Evolutionary conservation across 2,329 filamentous ascomycete genomes (phyloP), one percentile per base, ranked within the genome.

Genomic region (Emydomyces testavorans): DNA sequence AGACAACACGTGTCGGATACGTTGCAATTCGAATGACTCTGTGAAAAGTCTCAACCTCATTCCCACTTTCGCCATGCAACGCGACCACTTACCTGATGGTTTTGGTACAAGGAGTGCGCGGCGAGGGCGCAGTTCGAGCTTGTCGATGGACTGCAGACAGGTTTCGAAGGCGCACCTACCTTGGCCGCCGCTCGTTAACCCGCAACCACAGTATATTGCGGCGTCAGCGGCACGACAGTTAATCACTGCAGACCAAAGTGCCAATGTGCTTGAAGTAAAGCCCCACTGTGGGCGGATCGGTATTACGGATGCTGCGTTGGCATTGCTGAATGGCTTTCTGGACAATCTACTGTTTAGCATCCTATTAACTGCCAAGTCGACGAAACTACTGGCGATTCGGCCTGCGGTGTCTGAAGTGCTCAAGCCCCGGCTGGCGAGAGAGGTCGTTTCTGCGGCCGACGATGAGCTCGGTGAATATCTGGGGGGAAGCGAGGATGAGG

Each of bases 301-400:
- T 41, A 84, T 94, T 49, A 82, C 87, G 1, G 72, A 76, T 1
- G 75, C 77, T 23, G 85, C 92, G 0, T 71, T 96, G 31, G 74
- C 75, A 35, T 76, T 94, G 7, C 77, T 95, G 60, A 98, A 98
- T 68, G 80, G 77, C 58, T 98, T 98, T 61, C 77, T 98, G 53
- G 92, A 98, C 64, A 86, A 95, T 61, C 73, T 96, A 3, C 76
- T 98, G 4, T 94, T 89, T 71, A 90, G 86, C 60, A 84, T 96
- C 53, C 77, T 98, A n/a, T 79, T 80, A 21, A 72, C 79, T 10
- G 82, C 90, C 15, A 81, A 82, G 57, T 88, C 88, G 2, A 93
- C 88, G 0, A 79, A 80, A 2, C 73, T 96, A 6, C 68, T 77
- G 6, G 75, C 80, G 2, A 75, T 96, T 50, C 80, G 88, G 51